These are phyloP conservation scores for Diddensiella transvaalensis DNA, from an alignment of 805 yeast genomes.

Conservation along the genomic window DNA sequence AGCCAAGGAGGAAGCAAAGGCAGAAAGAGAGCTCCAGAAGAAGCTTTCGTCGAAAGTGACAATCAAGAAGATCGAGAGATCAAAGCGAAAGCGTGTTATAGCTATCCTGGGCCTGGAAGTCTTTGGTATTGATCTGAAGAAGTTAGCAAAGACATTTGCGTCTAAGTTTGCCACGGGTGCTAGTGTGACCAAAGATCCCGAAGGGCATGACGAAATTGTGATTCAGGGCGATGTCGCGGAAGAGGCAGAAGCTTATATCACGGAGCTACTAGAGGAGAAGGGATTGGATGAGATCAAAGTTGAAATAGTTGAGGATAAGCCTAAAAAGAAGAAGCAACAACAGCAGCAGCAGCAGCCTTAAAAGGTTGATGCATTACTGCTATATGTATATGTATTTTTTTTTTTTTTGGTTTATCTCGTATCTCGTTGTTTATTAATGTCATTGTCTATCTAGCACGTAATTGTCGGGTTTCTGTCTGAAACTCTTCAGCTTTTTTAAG, in stretches of 20 bases:
- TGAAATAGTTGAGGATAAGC: slow-evolving; percentile 82
- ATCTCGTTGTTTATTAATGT: too few relatives aligned
- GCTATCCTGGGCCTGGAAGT: slow-evolving; percentile 86
- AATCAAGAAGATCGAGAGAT: slow-evolving; percentile 84
- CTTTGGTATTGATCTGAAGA: slow-evolving; percentile 83
- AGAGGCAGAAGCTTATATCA: slow-evolving; percentile 76
- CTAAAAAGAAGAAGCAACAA: slow-evolving; percentile 53
- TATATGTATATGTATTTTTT: slow-evolving; percentile 1
- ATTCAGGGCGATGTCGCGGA: slow-evolving; percentile 96
- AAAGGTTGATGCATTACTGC: too few relatives aligned
- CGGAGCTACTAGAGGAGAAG: slow-evolving; percentile 67
- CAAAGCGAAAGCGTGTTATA: slow-evolving; percentile 81
- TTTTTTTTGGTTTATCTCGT: too few relatives aligned
- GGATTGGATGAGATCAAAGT: slow-evolving; percentile 82
- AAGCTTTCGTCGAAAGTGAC: slow-evolving; percentile 75
- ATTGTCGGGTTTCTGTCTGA: not conserved
- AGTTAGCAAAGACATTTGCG: slow-evolving; percentile 86
- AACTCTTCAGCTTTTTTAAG: slow-evolving; percentile 16
- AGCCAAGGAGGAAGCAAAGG: slow-evolving; percentile 62
- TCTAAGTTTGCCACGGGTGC: slow-evolving; percentile 96
- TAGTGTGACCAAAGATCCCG: slow-evolving; percentile 82
- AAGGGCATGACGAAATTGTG: slow-evolving; percentile 85
- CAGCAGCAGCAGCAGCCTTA: slow-evolving; percentile 2
- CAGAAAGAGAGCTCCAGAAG: slow-evolving; percentile 77
- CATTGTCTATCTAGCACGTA: slow-evolving; percentile 1